Conservation (phyloP, 441 rosid genomes). For the Croton setiger region DNA sequence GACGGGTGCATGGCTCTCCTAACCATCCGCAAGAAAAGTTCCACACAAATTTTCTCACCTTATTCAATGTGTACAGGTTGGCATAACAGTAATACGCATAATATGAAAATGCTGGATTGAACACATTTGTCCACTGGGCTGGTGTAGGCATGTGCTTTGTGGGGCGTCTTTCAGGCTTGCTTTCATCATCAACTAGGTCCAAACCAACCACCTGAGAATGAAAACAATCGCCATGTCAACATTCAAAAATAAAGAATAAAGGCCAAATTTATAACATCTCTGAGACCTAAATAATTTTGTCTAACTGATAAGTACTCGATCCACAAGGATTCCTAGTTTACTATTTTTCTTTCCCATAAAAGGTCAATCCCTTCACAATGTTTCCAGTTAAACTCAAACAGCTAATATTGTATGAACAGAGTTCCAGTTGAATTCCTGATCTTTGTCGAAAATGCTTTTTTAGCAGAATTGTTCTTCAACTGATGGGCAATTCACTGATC, state of each 20-base stretch:
- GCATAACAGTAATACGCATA: slow-evolving; percentile 97
- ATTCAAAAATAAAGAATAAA: neutral
- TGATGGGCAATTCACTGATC: neutral
- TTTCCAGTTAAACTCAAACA: neutral
- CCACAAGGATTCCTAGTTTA: neutral
- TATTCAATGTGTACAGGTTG: slow-evolving; percentile 84
- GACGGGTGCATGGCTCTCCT: neutral
- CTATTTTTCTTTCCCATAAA: neutral
- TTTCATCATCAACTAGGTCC: slow-evolving; percentile 98
- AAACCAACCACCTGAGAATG: slow-evolving; percentile 85
- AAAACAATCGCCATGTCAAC: slow-evolving; percentile 22
- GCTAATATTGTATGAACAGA: neutral
- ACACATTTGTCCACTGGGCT: slow-evolving; percentile 91
- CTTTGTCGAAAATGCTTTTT: neutral
- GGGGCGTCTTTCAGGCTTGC: slow-evolving; percentile 99
- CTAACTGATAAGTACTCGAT: neutral
- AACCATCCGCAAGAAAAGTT: neutral
- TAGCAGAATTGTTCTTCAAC: neutral
- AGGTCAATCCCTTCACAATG: neutral
- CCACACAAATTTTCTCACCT: slow-evolving; percentile 38
- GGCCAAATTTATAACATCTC: neutral
- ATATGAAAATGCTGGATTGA: slow-evolving; percentile 95
- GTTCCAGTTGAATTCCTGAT: neutral
- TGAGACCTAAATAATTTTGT: neutral
- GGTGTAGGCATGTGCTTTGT: slow-evolving; percentile 99